These are phyloP conservation scores for Sistotremastrum niveocremeum DNA, from an alignment of 768 basidiomycete genomes.

Conservation along the genomic window DNA sequence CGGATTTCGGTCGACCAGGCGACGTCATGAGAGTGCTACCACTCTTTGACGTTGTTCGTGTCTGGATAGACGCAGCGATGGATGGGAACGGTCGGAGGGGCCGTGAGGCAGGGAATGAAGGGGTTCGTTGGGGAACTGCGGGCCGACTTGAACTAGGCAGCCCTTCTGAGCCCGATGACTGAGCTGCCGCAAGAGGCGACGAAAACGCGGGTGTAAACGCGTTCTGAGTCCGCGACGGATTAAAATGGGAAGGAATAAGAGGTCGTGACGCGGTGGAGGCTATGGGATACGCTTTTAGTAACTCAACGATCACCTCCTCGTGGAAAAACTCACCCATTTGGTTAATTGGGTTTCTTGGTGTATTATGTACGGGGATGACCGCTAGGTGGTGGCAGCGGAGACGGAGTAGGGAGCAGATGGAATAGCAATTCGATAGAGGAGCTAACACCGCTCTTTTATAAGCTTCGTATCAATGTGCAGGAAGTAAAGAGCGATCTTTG, in stretches of 20 bases:
- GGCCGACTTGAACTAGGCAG: conserved; percentile 11
- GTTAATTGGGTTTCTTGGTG: too few relatives aligned
- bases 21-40: background rate
- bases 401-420: too few relatives aligned
- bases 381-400: too few relatives aligned
- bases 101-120: conserved; percentile 57
- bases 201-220: conserved; percentile 7
- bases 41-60: conserved; percentile 12
- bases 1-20: conserved; percentile 24
- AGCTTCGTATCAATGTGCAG: too few relatives aligned
- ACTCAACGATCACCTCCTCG: too few relatives aligned
- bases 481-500: too few relatives aligned
- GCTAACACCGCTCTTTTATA: too few relatives aligned
- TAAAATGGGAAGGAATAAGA: conserved; percentile 1
- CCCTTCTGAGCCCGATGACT: too few relatives aligned
- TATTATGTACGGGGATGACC: too few relatives aligned
- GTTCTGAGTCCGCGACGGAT: conserved; percentile 13
- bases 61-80: conserved; percentile 29
- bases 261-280: background rate
- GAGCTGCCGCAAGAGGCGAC: too few relatives aligned
- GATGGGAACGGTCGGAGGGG: conserved; percentile 68
- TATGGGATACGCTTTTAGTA: background rate
- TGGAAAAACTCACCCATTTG: too few relatives aligned
- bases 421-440: too few relatives aligned
- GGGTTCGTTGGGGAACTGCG: conserved; percentile 26